Conservation (phyloP, 2,329 filamentous ascomycete species). For the Rhynchosporium secalis region DNA sequence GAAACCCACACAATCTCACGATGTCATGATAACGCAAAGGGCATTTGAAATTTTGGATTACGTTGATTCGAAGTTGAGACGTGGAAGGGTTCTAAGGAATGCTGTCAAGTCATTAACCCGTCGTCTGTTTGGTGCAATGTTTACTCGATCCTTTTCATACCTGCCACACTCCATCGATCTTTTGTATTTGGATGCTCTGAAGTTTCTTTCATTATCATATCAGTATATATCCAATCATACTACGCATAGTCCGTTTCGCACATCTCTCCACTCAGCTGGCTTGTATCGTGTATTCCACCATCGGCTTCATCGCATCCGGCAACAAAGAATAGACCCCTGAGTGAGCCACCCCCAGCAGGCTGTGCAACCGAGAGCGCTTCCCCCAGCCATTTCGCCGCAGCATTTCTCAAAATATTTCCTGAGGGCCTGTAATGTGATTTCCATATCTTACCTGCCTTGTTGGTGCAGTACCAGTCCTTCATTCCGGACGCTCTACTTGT, state of each 20-base stretch:
- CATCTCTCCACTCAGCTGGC: background rate
- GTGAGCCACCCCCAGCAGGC: slow-evolving; percentile 18
- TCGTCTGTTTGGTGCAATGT: background rate
- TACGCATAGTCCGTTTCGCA: background rate
- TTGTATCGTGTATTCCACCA: background rate
- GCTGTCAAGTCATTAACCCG: background rate
- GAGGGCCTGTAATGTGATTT: background rate
- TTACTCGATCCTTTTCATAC: background rate
- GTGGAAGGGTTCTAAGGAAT: background rate
- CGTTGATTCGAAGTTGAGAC: background rate
- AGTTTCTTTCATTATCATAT: background rate
- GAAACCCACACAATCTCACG: background rate
- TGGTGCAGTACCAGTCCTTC: background rate
- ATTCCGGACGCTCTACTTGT: slow-evolving; percentile 2
- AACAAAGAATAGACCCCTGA: slow-evolving; percentile 10
- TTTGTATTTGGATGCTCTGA: background rate
- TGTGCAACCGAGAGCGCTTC: slow-evolving; percentile 14
- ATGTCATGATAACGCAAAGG: background rate
- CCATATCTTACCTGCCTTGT: slow-evolving; percentile 13
- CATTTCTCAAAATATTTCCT: slow-evolving; percentile 14
- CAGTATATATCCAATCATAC: background rate
- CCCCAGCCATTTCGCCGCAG: slow-evolving; percentile 10
- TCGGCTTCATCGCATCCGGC: slow-evolving; percentile 12
- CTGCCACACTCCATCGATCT: background rate
- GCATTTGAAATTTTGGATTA: background rate